phyloP scores from a whole-genome alignment of 2,329 filamentous ascomycete genomes.

The Exophiala sp. region DNA sequence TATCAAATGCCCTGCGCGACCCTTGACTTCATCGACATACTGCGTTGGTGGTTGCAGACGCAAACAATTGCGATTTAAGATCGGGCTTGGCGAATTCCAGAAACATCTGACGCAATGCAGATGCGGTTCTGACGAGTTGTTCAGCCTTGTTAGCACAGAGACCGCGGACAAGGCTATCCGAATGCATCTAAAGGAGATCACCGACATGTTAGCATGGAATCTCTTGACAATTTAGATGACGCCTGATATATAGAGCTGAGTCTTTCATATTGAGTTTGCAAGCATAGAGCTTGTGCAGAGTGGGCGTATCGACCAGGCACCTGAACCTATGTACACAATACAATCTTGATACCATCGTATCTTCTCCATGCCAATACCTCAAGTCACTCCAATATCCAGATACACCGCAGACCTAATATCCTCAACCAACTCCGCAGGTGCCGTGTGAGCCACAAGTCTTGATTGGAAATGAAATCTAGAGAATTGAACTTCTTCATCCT shows the following conservation, averaged over 20 bases:
- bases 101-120: slow-evolving; percentile 22
- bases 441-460: slow-evolving; percentile 1
- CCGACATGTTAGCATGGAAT: neutral
- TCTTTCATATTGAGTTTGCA: slow-evolving; percentile 17
- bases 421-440: slow-evolving; percentile 6
- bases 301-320: slow-evolving; percentile 6
- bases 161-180: too few species aligned
- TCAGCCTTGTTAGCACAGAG: neutral
- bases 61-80: neutral
- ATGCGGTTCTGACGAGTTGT: neutral
- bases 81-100: slow-evolving; percentile 22
- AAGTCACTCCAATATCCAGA: slow-evolving; percentile 9
- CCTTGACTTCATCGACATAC: too few species aligned
- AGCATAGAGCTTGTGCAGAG: slow-evolving; percentile 3
- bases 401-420: neutral
- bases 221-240: neutral
- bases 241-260: slow-evolving; percentile 13
- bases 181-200: neutral
- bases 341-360: slow-evolving; percentile 2
- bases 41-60: neutral
- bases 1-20: too few species aligned
- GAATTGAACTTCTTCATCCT: neutral
- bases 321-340: slow-evolving; percentile 1
- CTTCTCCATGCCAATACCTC: neutral
- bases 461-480: slow-evolving; percentile 10